phyloP scores from a whole-genome alignment of 2,329 filamentous ascomycete species.

The Fusarium sulawesiense region DNA sequence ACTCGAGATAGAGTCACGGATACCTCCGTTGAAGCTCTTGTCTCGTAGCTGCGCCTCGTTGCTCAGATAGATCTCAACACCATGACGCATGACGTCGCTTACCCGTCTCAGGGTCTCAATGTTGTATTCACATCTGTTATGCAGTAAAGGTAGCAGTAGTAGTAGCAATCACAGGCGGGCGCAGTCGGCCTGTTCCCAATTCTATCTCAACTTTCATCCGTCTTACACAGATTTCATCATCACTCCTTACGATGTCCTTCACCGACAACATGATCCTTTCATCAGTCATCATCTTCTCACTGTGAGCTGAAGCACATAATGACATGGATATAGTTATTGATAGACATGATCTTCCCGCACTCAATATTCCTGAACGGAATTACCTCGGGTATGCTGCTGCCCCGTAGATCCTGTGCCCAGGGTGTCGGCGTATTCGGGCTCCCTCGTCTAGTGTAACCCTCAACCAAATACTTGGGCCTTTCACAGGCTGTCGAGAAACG shows the following conservation, averaged over 20 bases:
- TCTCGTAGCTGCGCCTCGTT: conserved; percentile 8
- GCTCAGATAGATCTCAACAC: conserved; percentile 9
- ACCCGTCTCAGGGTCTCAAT: conserved; percentile 18
- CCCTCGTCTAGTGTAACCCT: conserved; percentile 17
- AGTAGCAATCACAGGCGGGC: conserved; percentile 26
- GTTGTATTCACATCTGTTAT: conserved; percentile 22
- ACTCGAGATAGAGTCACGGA: conserved; percentile 40
- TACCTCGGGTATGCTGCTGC: conserved; percentile 20
- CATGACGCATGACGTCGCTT: conserved; percentile 35
- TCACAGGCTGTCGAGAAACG: conserved; percentile 22
- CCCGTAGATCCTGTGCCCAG: conserved; percentile 21
- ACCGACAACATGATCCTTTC: background rate
- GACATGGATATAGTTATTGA: conserved; percentile 19
- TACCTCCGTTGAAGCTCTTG: conserved; percentile 3
- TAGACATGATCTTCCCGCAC: conserved; percentile 17
- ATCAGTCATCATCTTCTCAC: background rate
- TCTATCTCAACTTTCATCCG: conserved; percentile 9
- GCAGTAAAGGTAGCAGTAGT: background rate
- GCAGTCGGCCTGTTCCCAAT: conserved; percentile 15
- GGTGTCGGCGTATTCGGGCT: conserved; percentile 18
- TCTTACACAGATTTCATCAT: conserved; percentile 22
- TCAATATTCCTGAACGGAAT: conserved; percentile 8
- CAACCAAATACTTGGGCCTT: conserved; percentile 28
- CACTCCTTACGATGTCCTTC: background rate
- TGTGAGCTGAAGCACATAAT: background rate